Conservation (phyloP, 768 basidiomycete genomes). For the Leccinellum albellum region DNA sequence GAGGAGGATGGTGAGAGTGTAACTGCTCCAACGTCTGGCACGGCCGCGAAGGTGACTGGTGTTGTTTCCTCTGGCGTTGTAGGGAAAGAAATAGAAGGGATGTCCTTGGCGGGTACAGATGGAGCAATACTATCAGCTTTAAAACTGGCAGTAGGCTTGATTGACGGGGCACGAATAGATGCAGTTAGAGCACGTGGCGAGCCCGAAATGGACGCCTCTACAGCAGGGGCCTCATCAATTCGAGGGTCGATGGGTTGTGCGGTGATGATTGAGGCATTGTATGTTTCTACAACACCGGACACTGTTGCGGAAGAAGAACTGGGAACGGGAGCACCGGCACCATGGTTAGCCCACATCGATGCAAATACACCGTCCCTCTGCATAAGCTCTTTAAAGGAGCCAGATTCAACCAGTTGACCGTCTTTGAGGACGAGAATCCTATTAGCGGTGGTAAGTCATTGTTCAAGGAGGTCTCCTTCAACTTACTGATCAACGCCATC, state of each 20-base stretch:
- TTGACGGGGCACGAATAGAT: slow-evolving; percentile 18
- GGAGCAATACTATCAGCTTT: slow-evolving; percentile 24
- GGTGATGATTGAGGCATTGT: slow-evolving; percentile 23
- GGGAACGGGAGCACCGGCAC: slow-evolving; percentile 45
- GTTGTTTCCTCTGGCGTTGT: slow-evolving; percentile 18
- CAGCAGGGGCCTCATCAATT: slow-evolving; percentile 20
- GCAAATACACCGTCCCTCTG: slow-evolving; percentile 71
- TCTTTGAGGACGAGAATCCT: slow-evolving; percentile 91
- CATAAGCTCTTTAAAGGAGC: slow-evolving; percentile 74
- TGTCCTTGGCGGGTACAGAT: slow-evolving; percentile 28
- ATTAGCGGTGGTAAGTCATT: slow-evolving; percentile 3
- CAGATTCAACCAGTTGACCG: slow-evolving; percentile 82
- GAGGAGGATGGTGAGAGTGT: slow-evolving; percentile 36
- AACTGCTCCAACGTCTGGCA: slow-evolving; percentile 22
- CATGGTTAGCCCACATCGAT: slow-evolving; percentile 87
- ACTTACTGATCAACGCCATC: slow-evolving; percentile 61
- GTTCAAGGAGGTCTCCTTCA: neutral
- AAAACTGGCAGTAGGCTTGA: slow-evolving; percentile 20
- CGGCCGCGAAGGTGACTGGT: slow-evolving; percentile 6
- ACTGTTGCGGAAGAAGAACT: slow-evolving; percentile 25
- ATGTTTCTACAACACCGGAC: slow-evolving; percentile 24
- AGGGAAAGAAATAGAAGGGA: slow-evolving; percentile 33
- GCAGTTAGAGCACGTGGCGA: slow-evolving; percentile 14
- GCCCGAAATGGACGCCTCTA: slow-evolving; percentile 1
- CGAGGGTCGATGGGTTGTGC: slow-evolving; percentile 11